A percentile compares a stretch with the other conserved stretches of the same genome.
Conservation (phyloP, 164 flowering plant genomes). For the Taxillus chinensis region DNA sequence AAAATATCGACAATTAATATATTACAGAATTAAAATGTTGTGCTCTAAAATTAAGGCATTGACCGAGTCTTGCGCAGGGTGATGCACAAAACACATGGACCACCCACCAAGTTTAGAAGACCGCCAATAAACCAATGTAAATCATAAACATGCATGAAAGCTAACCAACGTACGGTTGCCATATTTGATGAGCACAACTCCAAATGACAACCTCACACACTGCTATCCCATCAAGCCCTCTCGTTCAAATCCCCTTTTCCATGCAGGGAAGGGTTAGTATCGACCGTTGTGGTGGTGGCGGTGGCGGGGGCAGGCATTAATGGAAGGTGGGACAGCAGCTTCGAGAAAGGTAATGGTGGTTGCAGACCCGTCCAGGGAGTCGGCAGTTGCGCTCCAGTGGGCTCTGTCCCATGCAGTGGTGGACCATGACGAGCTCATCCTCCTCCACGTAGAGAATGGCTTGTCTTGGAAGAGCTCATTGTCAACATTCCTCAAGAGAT, state of each 20-base stretch:
- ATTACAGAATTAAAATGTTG: no score
- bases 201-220: constrained; percentile 1
- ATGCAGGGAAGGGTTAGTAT: neutral
- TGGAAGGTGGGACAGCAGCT: constrained; percentile 14
- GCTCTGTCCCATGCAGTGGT: constrained; percentile 46
- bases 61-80: neutral
- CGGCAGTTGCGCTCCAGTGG: constrained; percentile 56
- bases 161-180: neutral
- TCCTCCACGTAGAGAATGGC: constrained; percentile 38
- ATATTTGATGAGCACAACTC: constrained; percentile 3
- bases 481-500: constrained; percentile 29
- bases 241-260: neutral
- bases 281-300: neutral
- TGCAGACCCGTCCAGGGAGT: constrained; percentile 53
- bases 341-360: constrained; percentile 42
- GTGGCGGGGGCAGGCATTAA: constrained; percentile 1
- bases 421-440: constrained; percentile 50
- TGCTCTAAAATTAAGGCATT: neutral
- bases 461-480: constrained; percentile 32
- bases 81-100: neutral
- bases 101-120: neutral
- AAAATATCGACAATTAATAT: no score
- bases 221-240: neutral
- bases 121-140: neutral
- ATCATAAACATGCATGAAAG: constrained; percentile 6